Evolutionary conservation across 352 stramenopile genomes (phyloP).

Genomic region (Phytophthora podocarpi): DNA sequence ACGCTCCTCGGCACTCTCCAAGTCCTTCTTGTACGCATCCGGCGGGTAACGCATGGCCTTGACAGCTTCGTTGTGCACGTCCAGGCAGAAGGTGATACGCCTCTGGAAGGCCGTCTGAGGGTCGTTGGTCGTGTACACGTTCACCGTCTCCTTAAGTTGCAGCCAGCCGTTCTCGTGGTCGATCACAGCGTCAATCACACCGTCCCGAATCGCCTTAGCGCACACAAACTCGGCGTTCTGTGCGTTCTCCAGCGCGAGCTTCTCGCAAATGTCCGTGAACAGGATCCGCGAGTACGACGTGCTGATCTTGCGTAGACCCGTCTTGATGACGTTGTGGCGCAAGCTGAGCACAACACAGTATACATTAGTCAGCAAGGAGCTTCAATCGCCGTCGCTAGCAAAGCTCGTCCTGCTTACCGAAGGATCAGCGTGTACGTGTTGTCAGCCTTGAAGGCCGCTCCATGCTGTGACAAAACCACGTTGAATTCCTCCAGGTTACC

Average conservation of each 20-base stretch:
- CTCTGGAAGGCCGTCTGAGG: slow-evolving; percentile 95
- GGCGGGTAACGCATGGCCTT: slow-evolving; percentile 97
- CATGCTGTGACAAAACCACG: slow-evolving; percentile 87
- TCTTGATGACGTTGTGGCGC: slow-evolving; percentile 99
- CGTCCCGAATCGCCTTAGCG: slow-evolving; percentile 98
- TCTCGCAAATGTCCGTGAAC: slow-evolving; percentile 93
- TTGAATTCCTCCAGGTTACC: slow-evolving; percentile 97
- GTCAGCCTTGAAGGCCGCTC: slow-evolving; percentile 91
- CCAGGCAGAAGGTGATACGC: slow-evolving; percentile 98
- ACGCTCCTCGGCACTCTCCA: slow-evolving; percentile 92
- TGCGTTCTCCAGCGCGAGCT: slow-evolving; percentile 92
- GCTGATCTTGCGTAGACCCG: slow-evolving; percentile 96
- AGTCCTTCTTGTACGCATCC: slow-evolving; percentile 97
- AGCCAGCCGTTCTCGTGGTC: slow-evolving; percentile 96
- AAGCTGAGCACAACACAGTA: slow-evolving; percentile 54
- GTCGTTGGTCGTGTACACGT: slow-evolving; percentile 94
- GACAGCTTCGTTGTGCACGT: slow-evolving; percentile 99
- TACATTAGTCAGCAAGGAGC: slow-evolving; percentile 1
- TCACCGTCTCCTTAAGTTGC: slow-evolving; percentile 87
- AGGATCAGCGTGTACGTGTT: slow-evolving; percentile 97
- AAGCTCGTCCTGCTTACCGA: slow-evolving; percentile 50
- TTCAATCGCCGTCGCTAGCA: neutral
- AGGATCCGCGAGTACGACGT: slow-evolving; percentile 94
- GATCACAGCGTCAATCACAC: slow-evolving; percentile 98
- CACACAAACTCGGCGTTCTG: slow-evolving; percentile 97